These are phyloP conservation scores for Lepidium sativum DNA, from an alignment of 345 rosid genomes.

Conservation along the genomic window DNA sequence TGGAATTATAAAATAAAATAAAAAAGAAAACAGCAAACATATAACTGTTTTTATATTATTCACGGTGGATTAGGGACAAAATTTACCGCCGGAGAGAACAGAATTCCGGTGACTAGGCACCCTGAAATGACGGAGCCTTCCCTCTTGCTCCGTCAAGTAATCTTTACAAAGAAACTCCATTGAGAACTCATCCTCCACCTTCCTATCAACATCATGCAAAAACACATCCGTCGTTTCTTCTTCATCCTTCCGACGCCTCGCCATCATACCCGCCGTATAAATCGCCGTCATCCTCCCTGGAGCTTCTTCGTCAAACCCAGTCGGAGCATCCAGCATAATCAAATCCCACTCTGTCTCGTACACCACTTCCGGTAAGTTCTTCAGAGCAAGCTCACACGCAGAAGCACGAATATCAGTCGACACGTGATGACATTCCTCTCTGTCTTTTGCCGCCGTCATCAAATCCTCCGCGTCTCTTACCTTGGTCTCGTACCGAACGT, in stretches of 20 bases:
- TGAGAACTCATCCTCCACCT: constrained; percentile 75
- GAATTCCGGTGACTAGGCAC: constrained; percentile 57
- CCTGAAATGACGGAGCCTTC: constrained; percentile 63
- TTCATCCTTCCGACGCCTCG: constrained; percentile 45
- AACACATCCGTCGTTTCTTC: constrained; percentile 69
- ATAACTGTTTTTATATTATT: not conserved
- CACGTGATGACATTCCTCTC: constrained; percentile 39
- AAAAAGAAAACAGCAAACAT: no score
- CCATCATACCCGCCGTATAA: constrained; percentile 77
- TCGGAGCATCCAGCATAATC: constrained; percentile 98
- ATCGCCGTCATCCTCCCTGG: constrained; percentile 91
- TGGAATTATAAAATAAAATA: no score
- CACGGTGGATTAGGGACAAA: not conserved
- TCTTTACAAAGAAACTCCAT: constrained; percentile 58
- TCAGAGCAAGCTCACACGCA: constrained; percentile 50
- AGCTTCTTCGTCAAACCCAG: constrained; percentile 68
- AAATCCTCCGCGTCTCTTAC: constrained; percentile 47
- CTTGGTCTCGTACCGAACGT: constrained; percentile 63
- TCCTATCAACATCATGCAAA: constrained; percentile 79
- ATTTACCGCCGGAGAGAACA: not conserved
- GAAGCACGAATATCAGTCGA: constrained; percentile 50
- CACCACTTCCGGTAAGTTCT: constrained; percentile 55
- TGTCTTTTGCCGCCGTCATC: constrained; percentile 30
- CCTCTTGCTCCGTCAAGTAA: constrained; percentile 61
- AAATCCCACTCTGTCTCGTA: constrained; percentile 76